phyloP scores from a whole-genome alignment of 805 yeast species.

The Starmerella potacharoeniae region DNA sequence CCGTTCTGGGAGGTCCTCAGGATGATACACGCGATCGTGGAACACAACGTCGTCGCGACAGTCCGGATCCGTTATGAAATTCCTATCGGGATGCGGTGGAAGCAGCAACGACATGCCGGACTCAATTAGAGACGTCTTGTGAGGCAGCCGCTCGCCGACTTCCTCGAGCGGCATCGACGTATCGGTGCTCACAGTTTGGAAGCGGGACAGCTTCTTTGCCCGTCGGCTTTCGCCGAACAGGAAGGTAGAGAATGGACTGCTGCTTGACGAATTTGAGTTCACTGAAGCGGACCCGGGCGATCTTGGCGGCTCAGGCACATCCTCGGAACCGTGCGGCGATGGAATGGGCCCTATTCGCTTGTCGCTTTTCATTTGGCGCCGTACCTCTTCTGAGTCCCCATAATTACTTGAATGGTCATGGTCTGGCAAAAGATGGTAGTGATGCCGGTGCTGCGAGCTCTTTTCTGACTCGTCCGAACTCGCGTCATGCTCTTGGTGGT shows the following conservation, averaged over 20 bases:
- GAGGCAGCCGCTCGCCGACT: constrained; percentile 21
- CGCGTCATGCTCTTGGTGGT: not conserved
- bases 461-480: not conserved
- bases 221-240: constrained; percentile 10
- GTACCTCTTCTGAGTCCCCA: not conserved
- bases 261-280: not conserved
- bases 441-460: not conserved
- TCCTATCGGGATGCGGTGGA: constrained; percentile 67
- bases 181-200: constrained; percentile 8
- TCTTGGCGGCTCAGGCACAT: not conserved
- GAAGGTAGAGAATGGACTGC: constrained; percentile 4
- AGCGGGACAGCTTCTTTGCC: not conserved
- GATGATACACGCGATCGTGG: constrained; percentile 69
- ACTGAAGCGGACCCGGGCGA: not conserved
- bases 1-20: constrained; percentile 52
- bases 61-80: constrained; percentile 57
- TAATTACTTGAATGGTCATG: not conserved
- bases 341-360: not conserved
- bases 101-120: constrained; percentile 66
- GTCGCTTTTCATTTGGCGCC: not conserved
- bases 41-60: constrained; percentile 55
- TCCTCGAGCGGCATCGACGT: not conserved
- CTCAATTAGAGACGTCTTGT: constrained; percentile 59
- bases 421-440: not conserved
- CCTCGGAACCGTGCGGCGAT: not conserved